These are phyloP conservation scores for Metschnikowia shivogae DNA, from an alignment of 805 yeast species.

Conservation along the genomic window DNA sequence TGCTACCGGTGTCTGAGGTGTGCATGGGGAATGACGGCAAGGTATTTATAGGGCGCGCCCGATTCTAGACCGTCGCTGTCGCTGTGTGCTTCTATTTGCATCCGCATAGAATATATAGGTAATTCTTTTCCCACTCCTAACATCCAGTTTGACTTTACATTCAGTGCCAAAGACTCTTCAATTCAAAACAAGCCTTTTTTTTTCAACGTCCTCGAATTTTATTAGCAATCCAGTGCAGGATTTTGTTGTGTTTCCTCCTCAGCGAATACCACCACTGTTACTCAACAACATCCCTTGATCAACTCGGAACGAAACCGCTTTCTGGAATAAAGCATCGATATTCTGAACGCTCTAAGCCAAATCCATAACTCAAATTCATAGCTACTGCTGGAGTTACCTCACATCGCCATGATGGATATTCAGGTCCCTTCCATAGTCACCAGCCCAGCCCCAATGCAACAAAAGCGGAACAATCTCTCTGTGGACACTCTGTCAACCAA, in stretches of 20 bases:
- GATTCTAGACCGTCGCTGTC: constrained; percentile 3
- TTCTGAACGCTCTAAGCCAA: neutral
- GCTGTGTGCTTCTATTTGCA: constrained; percentile 2
- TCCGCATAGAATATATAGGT: constrained; percentile 3
- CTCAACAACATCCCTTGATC: too few species aligned
- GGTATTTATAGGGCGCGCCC: constrained; percentile 4
- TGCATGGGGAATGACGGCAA: constrained; percentile 4
- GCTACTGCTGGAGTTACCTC: neutral
- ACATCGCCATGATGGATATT: constrained; percentile 1
- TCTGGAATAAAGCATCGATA: too few species aligned
- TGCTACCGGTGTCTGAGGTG: neutral
- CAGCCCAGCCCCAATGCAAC: neutral
- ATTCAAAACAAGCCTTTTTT: neutral
- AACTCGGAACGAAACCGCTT: too few species aligned
- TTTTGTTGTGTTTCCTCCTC: too few species aligned
- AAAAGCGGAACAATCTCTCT: constrained; percentile 1
- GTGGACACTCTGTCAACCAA: constrained; percentile 2
- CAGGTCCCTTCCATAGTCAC: constrained; percentile 2
- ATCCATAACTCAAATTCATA: too few species aligned
- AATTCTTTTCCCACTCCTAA: neutral
- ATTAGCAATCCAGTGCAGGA: too few species aligned
- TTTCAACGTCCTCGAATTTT: neutral
- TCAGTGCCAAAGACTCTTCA: neutral
- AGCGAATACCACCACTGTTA: too few species aligned
- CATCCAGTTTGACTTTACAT: neutral